Evolutionary conservation across 2,329 filamentous ascomycete genomes (phyloP).

Genomic region (Colletotrichum sp.): DNA sequence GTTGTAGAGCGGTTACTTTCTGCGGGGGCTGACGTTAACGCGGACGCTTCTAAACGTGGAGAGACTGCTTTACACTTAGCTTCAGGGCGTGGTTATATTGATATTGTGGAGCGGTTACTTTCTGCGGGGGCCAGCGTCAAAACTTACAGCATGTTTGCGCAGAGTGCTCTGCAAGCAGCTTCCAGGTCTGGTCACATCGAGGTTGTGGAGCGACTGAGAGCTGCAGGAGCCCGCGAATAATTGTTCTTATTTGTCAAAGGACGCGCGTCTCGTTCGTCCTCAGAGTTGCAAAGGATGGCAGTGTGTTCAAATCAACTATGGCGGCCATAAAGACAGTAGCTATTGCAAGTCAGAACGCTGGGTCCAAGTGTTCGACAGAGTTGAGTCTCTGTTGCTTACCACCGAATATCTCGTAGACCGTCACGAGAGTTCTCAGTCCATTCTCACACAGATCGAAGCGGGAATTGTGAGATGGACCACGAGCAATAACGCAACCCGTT

Average conservation of each 20-base stretch:
- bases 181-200: background rate
- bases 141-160: too few species aligned
- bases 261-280: background rate
- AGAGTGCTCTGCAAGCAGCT: background rate
- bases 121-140: too few species aligned
- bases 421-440: background rate
- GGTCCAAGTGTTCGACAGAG: background rate
- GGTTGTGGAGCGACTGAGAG: background rate
- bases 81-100: accelerated
- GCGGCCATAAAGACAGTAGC: accelerated
- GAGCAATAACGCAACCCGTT: accelerated
- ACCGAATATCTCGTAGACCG: background rate
- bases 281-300: background rate
- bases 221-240: accelerated
- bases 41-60: accelerated
- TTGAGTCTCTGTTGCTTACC: background rate
- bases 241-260: background rate
- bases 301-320: background rate
- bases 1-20: background rate
- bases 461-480: background rate
- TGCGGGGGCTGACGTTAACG: too few species aligned
- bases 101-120: too few species aligned
- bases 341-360: background rate
- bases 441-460: background rate
- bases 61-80: too few species aligned